A percentile compares a stretch with the other conserved stretches of the same genome.
Conservation (phyloP, 1,284 basidiomycete genomes). For the Cutaneotrichosporon sp. region DNA sequence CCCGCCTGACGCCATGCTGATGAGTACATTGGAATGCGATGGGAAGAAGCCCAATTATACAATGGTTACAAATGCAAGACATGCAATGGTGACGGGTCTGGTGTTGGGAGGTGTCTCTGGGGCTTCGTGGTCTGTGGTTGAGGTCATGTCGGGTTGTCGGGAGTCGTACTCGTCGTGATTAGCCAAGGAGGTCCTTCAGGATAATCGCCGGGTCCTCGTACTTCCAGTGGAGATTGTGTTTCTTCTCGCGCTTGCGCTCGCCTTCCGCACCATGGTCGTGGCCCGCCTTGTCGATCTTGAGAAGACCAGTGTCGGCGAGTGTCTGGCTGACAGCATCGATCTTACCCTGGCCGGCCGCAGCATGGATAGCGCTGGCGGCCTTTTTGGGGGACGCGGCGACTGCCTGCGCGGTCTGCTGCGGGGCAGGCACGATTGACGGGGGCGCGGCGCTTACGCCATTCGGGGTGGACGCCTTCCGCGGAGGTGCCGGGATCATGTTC, state of each 20-base stretch:
- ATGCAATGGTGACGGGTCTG: background rate
- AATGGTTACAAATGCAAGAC: too few relatives aligned
- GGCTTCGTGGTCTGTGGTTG: too few relatives aligned
- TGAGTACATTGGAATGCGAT: background rate
- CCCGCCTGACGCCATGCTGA: background rate
- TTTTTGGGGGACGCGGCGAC: constrained; percentile 21
- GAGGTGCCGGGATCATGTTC: background rate
- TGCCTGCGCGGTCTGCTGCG: background rate
- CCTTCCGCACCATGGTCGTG: constrained; percentile 25
- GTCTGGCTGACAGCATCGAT: constrained; percentile 21
- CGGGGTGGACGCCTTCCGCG: background rate
- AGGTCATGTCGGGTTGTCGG: too few relatives aligned
- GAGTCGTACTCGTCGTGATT: background rate
- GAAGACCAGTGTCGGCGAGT: constrained; percentile 30
- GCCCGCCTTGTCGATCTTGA: constrained; percentile 41
- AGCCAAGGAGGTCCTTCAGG: constrained; percentile 45
- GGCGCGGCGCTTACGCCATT: background rate
- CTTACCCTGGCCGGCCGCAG: constrained; percentile 30
- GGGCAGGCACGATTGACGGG: background rate
- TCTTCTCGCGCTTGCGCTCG: constrained; percentile 38
- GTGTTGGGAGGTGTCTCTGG: background rate
- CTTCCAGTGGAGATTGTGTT: constrained; percentile 47
- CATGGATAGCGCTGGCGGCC: constrained; percentile 29
- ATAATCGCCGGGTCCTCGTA: constrained; percentile 49
- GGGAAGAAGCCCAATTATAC: background rate